These are phyloP conservation scores for Alternaria atra DNA, from an alignment of 2,329 filamentous ascomycete genomes.

Conservation along the genomic window DNA sequence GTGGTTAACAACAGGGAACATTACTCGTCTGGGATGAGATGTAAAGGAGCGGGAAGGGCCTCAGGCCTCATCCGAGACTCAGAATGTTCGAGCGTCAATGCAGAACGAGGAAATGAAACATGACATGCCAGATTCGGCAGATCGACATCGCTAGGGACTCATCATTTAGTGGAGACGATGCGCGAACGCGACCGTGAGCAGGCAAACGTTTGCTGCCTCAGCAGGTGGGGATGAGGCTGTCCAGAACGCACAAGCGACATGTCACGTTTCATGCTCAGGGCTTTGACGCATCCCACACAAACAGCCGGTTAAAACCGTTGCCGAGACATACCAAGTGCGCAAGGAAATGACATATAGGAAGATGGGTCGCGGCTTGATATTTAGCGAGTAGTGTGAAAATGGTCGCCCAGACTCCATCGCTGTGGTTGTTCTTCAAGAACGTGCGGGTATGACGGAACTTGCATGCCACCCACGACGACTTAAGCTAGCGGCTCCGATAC, in stretches of 20 bases:
- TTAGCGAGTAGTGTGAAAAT: neutral
- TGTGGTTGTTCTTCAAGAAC: neutral
- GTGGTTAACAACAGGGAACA: conserved; percentile 3
- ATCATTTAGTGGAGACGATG: conserved; percentile 6
- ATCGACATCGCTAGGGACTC: conserved; percentile 7
- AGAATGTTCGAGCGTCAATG: conserved; percentile 12
- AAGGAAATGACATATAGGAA: conserved; percentile 1
- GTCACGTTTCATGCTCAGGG: conserved; percentile 13
- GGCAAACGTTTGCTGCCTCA: conserved; percentile 6
- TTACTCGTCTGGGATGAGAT: conserved; percentile 4
- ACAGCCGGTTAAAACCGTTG: neutral
- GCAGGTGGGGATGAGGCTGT: conserved; percentile 10
- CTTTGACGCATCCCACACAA: neutral
- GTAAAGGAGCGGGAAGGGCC: conserved; percentile 6
- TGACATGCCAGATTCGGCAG: conserved; percentile 5
- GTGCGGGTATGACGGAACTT: neutral
- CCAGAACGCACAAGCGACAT: conserved; percentile 7
- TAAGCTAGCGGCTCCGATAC: neutral
- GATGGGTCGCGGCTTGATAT: neutral
- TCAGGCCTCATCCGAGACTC: conserved; percentile 15
- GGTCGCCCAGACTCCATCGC: neutral
- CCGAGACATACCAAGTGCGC: neutral
- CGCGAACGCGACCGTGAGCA: conserved; percentile 13
- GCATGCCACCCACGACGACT: neutral
- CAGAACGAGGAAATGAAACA: conserved; percentile 15